Evolutionary conservation across 2,329 filamentous ascomycete genomes (phyloP).

Genomic region (Diplocarpon rosae): DNA sequence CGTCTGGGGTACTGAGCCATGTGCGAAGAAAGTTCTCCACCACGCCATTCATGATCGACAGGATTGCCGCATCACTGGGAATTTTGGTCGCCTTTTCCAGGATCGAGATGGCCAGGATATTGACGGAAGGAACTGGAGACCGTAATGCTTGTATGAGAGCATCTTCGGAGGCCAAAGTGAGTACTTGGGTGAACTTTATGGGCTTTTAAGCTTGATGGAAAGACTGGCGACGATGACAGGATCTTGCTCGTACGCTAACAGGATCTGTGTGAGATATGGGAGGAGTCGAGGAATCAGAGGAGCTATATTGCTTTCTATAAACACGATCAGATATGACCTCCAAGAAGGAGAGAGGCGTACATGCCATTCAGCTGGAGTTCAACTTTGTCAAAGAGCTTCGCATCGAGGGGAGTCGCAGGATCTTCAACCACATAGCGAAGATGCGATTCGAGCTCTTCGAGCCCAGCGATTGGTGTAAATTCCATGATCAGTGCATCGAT

Average conservation of each 20-base stretch:
- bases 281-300: conserved; percentile 42
- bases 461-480: conserved; percentile 33
- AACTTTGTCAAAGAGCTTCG: conserved; percentile 46
- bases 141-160: conserved; percentile 40
- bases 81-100: conserved; percentile 42
- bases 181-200: conserved; percentile 38
- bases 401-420: conserved; percentile 33
- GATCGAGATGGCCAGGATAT: conserved; percentile 45
- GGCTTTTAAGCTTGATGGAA: conserved; percentile 42
- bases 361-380: conserved; percentile 46
- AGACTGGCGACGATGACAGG: conserved; percentile 41
- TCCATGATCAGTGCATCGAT: no score
- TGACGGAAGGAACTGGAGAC: conserved; percentile 44
- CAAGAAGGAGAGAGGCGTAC: conserved; percentile 1
- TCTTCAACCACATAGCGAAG: conserved; percentile 38
- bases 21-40: conserved; percentile 37
- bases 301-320: conserved; percentile 39
- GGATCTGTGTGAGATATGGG: conserved; percentile 41
- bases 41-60: conserved; percentile 39
- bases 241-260: conserved; percentile 40
- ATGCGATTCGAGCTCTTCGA: conserved; percentile 44
- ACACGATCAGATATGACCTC: neutral
- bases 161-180: conserved; percentile 40
- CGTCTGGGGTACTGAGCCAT: conserved; percentile 43
- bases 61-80: conserved; percentile 37